These are phyloP conservation scores for Pezicula carpinea DNA, from an alignment of 2,329 filamentous ascomycete species.

Conservation along the genomic window DNA sequence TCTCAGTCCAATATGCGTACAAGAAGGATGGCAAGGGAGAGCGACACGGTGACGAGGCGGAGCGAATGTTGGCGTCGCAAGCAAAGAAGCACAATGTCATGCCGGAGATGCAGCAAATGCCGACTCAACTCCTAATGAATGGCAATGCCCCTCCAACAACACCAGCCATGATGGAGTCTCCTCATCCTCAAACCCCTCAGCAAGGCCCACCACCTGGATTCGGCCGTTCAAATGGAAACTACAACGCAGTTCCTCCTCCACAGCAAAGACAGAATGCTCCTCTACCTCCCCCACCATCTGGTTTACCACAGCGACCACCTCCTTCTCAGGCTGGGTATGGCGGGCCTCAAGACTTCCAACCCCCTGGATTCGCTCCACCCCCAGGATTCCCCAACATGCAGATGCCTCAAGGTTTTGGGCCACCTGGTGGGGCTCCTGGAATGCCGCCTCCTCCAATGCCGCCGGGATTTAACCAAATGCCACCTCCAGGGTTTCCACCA, in stretches of 20 bases:
- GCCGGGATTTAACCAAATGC: slow-evolving; percentile 17
- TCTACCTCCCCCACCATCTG: slow-evolving; percentile 50
- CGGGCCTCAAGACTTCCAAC: slow-evolving; percentile 51
- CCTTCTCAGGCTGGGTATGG: slow-evolving; percentile 64
- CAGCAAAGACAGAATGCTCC: slow-evolving; percentile 40
- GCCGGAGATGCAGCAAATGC: slow-evolving; percentile 50
- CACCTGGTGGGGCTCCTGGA: slow-evolving; percentile 8
- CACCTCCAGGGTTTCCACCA: slow-evolving; percentile 21
- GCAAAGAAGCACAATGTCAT: slow-evolving; percentile 93
- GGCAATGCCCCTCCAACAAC: slow-evolving; percentile 35
- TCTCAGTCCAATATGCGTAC: slow-evolving; percentile 96
- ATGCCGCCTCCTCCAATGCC: slow-evolving; percentile 6
- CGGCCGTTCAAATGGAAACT: slow-evolving; percentile 16
- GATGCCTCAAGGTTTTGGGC: slow-evolving; percentile 25
- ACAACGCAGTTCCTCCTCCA: slow-evolving; percentile 28
- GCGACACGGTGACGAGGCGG: slow-evolving; percentile 89
- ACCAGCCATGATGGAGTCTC: slow-evolving; percentile 33
- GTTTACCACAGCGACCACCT: slow-evolving; percentile 62
- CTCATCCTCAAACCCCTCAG: background rate
- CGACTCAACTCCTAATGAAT: slow-evolving; percentile 33
- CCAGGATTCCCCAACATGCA: slow-evolving; percentile 37
- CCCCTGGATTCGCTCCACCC: slow-evolving; percentile 39
- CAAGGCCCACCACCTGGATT: slow-evolving; percentile 21
- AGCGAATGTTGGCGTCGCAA: slow-evolving; percentile 84
- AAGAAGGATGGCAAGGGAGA: slow-evolving; percentile 99